phyloP scores from a whole-genome alignment of 169 alveolate species.

The Theileria equi region DNA sequence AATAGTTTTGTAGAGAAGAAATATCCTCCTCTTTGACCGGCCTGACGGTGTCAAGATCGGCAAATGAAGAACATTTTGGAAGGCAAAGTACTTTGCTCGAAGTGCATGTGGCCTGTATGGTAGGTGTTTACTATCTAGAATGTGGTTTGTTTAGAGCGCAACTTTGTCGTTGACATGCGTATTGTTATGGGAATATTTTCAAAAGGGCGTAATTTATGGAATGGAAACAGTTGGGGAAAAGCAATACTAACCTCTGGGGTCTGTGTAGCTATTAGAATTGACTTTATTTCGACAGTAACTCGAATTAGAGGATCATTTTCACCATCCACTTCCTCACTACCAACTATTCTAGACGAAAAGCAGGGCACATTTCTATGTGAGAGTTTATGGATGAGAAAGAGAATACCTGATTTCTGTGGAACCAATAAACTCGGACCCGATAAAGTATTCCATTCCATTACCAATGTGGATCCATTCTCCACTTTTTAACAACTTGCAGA shows the following conservation, averaged over 20 bases:
- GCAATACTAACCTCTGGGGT: no score
- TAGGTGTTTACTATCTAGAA: no score
- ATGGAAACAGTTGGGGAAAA: no score
- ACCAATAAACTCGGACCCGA: neutral
- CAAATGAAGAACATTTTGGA: no score
- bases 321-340: neutral
- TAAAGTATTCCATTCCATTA: neutral
- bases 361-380: neutral
- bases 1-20: neutral
- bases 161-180: no score
- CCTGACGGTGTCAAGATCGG: no score
- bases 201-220: no score
- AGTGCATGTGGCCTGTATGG: no score
- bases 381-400: neutral
- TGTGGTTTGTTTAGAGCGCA: no score
- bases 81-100: no score
- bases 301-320: neutral
- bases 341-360: neutral
- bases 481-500: neutral
- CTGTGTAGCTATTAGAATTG: neutral
- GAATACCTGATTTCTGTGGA: neutral
- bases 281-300: neutral
- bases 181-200: no score
- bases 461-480: neutral
- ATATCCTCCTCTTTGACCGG: neutral